These are phyloP conservation scores for Ramaria rubella DNA, from an alignment of 768 basidiomycete genomes.

Conservation along the genomic window DNA sequence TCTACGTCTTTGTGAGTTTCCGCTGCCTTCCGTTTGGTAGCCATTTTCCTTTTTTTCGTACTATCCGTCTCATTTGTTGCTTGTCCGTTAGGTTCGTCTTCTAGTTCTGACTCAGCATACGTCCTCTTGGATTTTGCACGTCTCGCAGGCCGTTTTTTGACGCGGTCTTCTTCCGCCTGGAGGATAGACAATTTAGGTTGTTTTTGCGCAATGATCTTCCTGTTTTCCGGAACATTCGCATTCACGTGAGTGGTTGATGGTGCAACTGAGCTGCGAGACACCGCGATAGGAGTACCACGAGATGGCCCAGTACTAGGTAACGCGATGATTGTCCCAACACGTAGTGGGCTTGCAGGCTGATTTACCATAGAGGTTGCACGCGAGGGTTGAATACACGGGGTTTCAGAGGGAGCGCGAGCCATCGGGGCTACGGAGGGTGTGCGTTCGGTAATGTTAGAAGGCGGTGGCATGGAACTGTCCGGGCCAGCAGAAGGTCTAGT, in stretches of 20 bases:
- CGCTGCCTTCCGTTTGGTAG: neutral
- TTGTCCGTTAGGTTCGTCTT: too few species aligned
- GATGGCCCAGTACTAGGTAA: neutral
- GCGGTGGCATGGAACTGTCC: neutral
- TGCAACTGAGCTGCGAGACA: neutral
- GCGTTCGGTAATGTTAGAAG: neutral
- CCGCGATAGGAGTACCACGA: neutral
- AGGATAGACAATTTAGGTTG: neutral
- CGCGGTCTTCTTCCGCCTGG: neutral
- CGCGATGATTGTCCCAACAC: neutral
- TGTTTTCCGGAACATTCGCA: too few species aligned
- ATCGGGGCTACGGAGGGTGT: neutral
- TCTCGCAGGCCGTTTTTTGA: neutral
- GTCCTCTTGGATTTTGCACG: neutral
- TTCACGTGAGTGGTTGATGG: neutral
- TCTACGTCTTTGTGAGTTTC: neutral
- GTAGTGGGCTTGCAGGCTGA: neutral
- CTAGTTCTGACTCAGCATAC: too few species aligned
- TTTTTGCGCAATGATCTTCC: constrained; percentile 1
- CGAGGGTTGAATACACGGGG: neutral
- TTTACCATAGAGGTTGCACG: neutral
- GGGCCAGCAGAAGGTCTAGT: neutral
- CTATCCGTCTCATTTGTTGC: neutral
- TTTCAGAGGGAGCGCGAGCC: neutral
- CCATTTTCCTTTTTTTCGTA: neutral